Evolutionary conservation across 1,284 basidiomycete species (phyloP).

Genomic region (Cutaneotrichosporon sp.): DNA sequence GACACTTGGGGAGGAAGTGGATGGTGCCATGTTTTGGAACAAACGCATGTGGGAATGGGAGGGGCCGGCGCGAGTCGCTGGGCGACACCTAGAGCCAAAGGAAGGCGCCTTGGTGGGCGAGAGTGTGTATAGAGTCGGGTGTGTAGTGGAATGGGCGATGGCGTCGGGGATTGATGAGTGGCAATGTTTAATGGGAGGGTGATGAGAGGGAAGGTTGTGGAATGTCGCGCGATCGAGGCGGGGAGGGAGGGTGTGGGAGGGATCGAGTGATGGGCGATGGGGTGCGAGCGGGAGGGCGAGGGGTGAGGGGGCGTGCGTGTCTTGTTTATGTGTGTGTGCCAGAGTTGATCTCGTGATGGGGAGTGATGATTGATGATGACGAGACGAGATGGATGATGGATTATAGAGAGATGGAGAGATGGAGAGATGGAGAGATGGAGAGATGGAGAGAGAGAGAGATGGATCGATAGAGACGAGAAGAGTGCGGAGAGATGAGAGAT

Average conservation of each 20-base stretch:
- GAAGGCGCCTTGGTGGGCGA: no score
- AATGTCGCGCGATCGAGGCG: no score
- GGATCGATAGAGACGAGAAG: no score
- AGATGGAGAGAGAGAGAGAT: background rate
- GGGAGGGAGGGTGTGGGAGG: no score
- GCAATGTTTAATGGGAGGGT: background rate
- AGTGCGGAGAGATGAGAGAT: no score
- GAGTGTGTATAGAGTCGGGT: no score
- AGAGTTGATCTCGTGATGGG: no score
- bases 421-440: no score
- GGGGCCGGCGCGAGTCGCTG: no score
- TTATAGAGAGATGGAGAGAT: background rate
- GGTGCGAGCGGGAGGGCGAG: no score
- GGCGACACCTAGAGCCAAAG: no score
- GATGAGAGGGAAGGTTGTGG: background rate
- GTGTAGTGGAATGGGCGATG: background rate
- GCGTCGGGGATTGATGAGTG: background rate
- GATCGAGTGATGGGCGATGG: background rate
- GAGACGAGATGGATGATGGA: background rate
- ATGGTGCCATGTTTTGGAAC: background rate
- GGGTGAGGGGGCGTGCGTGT: conserved; percentile 5
- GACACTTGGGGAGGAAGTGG: background rate
- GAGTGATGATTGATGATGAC: background rate
- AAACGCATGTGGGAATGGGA: no score
- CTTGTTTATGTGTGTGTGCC: background rate